Conservation (phyloP, 805 yeast genomes). For the Schwanniomyces sp. region DNA sequence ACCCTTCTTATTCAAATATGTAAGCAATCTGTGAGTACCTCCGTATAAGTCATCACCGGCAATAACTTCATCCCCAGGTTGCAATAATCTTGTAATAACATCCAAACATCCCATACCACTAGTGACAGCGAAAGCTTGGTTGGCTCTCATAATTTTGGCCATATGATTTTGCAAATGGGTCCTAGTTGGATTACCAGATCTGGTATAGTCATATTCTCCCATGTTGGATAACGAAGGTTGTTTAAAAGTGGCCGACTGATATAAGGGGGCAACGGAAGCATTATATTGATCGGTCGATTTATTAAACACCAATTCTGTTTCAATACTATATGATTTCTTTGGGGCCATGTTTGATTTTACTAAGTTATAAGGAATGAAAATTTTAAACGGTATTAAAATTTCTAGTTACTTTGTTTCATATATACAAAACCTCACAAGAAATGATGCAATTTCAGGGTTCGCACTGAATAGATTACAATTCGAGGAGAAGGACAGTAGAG, state of each 20-base stretch:
- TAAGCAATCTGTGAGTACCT: slow-evolving; percentile 84
- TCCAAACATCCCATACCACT: slow-evolving; percentile 94
- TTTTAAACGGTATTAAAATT: background rate
- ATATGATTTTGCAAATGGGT: slow-evolving; percentile 75
- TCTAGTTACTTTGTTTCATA: background rate
- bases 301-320: slow-evolving; percentile 68
- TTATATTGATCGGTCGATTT: slow-evolving; percentile 67
- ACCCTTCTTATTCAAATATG: slow-evolving; percentile 63
- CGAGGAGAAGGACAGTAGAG: background rate
- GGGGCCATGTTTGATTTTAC: slow-evolving; percentile 10
- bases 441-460: slow-evolving; percentile 8
- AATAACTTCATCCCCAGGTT: slow-evolving; percentile 85
- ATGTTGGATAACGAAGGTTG: slow-evolving; percentile 68
- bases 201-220: slow-evolving; percentile 74
- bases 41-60: slow-evolving; percentile 97
- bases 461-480: background rate
- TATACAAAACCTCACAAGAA: slow-evolving; percentile 4
- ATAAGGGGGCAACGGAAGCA: slow-evolving; percentile 83
- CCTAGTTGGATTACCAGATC: slow-evolving; percentile 94
- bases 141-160: slow-evolving; percentile 76
- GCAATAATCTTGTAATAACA: slow-evolving; percentile 70
- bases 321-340: slow-evolving; percentile 49
- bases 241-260: slow-evolving; percentile 94
- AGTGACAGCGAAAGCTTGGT: slow-evolving; percentile 75
- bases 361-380: background rate